phyloP scores from a whole-genome alignment of 2,329 filamentous ascomycete genomes.

The Trichoderma citrinoviride region DNA sequence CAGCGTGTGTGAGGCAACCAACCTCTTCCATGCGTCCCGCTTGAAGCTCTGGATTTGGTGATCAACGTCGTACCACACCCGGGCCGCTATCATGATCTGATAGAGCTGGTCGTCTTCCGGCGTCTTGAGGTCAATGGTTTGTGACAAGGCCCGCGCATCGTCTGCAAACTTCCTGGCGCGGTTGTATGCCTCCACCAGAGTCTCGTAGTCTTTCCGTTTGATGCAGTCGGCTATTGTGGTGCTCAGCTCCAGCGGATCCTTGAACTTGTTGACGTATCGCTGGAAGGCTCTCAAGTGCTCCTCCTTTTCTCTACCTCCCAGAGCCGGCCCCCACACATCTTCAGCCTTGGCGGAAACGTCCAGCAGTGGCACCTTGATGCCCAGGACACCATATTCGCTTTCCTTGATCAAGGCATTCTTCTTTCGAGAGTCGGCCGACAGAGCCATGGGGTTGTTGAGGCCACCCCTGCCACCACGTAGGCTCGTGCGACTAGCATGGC shows the following conservation, averaged over 20 bases:
- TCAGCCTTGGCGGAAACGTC: slow-evolving; percentile 93
- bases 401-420: slow-evolving; percentile 93
- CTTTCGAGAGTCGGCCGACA: slow-evolving; percentile 58
- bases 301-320: slow-evolving; percentile 89
- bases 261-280: slow-evolving; percentile 72
- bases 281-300: slow-evolving; percentile 78
- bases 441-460: slow-evolving; percentile 39
- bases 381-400: slow-evolving; percentile 83
- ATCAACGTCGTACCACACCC: slow-evolving; percentile 94
- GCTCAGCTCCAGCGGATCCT: slow-evolving; percentile 78
- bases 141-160: slow-evolving; percentile 68
- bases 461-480: slow-evolving; percentile 48
- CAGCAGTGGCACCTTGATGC: slow-evolving; percentile 82
- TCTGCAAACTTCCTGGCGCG: slow-evolving; percentile 79
- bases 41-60: slow-evolving; percentile 85
- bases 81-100: slow-evolving; percentile 79
- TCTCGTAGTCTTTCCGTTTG: slow-evolving; percentile 86
- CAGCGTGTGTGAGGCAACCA: slow-evolving; percentile 65
- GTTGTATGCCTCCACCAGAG: slow-evolving; percentile 80
- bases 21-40: slow-evolving; percentile 79
- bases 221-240: slow-evolving; percentile 77
- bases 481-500: slow-evolving; percentile 65
- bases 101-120: slow-evolving; percentile 79
- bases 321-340: slow-evolving; percentile 93
- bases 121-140: slow-evolving; percentile 50